Conservation (phyloP, 2,329 filamentous ascomycete species). For the Colletotrichum theobromicola region DNA sequence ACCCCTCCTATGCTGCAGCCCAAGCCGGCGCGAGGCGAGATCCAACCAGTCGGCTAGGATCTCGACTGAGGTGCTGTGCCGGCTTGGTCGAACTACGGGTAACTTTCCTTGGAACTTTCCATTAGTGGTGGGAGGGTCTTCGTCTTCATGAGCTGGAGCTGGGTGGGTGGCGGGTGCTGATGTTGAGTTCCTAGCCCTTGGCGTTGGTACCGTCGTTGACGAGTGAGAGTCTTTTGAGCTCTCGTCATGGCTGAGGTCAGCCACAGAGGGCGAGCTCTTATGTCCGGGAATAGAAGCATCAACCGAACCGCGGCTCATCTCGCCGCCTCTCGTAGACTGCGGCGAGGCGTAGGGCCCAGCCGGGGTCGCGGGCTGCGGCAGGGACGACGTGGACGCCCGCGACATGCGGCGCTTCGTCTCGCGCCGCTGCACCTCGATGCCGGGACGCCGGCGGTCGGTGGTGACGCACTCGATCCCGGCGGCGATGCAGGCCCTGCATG, state of each 20-base stretch:
- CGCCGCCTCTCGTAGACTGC: not conserved
- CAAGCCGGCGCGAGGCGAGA: conserved; percentile 10
- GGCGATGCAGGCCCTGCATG: conserved; percentile 35
- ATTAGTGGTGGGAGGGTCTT: not conserved
- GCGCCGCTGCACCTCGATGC: conserved; percentile 17
- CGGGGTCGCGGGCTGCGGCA: not conserved
- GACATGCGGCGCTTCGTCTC: conserved; percentile 9
- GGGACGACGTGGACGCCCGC: not conserved
- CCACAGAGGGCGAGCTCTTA: not conserved
- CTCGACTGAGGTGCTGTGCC: conserved; percentile 13
- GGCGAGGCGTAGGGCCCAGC: not conserved
- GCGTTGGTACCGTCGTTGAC: not conserved
- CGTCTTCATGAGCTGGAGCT: not conserved
- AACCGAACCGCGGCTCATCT: not conserved
- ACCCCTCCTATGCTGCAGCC: conserved; percentile 1
- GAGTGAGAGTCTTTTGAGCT: not conserved
- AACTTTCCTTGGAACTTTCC: conserved; percentile 13
- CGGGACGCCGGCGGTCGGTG: conserved; percentile 28
- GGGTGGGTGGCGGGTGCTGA: not conserved
- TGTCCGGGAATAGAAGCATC: not conserved
- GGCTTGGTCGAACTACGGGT: conserved; percentile 10
- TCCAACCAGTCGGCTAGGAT: conserved; percentile 17
- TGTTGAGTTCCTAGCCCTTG: not conserved
- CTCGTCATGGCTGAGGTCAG: not conserved
- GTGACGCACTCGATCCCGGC: conserved; percentile 29